Percentiles rank a stretch among this genome's conserved stretches.
Evolutionary conservation across 176 grass and related monocot genomes (phyloP).

Genomic region (Raddia guianensis): DNA sequence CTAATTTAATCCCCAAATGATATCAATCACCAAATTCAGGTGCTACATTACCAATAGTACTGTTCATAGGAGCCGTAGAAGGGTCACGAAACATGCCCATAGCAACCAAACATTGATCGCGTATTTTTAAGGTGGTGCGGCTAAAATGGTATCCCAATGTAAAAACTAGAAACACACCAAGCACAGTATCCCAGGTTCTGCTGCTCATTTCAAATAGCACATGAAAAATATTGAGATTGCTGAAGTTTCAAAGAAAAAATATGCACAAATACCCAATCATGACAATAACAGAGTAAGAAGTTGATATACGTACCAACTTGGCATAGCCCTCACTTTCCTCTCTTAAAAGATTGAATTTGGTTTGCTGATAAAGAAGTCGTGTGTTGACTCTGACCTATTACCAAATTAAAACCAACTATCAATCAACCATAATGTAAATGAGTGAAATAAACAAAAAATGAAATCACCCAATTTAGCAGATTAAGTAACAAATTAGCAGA

Average conservation of each 20-base stretch:
- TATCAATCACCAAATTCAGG: too few relatives aligned
- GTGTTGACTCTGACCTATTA: constrained; percentile 99
- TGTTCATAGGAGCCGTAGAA: too few relatives aligned
- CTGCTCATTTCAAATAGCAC: constrained; percentile 19
- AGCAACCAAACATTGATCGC: neutral
- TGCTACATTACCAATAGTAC: too few relatives aligned
- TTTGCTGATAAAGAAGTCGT: constrained; percentile 97
- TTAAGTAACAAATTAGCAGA: constrained; percentile 7
- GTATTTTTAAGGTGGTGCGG: neutral
- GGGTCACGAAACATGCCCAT: too few relatives aligned
- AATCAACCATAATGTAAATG: constrained; percentile 16
- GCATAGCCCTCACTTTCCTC: constrained; percentile 99
- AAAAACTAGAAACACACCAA: constrained; percentile 15
- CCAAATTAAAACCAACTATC: constrained; percentile 32
- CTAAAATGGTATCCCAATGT: neutral
- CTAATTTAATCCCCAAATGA: too few relatives aligned
- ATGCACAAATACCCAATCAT: constrained; percentile 4
- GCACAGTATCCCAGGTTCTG: constrained; percentile 19
- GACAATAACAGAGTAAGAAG: constrained; percentile 25
- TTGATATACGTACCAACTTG: constrained; percentile 73
- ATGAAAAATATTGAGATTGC: neutral
- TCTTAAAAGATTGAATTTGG: constrained; percentile 94
- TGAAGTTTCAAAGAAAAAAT: constrained; percentile 15
- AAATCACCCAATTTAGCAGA: constrained; percentile 15
- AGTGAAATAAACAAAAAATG: neutral